Conservation (phyloP, 805 yeast genomes). For the Lipomyces sp. region DNA sequence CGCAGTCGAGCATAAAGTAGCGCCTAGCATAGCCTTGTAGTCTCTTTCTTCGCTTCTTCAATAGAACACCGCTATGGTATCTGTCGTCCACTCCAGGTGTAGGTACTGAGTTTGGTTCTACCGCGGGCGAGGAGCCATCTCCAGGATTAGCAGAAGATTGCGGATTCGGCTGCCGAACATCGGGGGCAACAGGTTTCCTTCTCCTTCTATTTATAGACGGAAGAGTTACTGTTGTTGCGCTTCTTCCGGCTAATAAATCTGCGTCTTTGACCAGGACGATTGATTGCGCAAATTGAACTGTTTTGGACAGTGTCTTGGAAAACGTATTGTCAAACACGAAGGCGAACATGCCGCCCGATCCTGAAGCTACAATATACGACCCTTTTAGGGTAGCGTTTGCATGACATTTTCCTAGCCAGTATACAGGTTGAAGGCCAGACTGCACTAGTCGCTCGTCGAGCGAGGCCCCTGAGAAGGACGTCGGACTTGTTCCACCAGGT, state of each 20-base stretch:
- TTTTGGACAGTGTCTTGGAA: slow-evolving; percentile 82
- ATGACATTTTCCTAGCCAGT: slow-evolving; percentile 60
- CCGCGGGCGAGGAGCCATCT: neutral
- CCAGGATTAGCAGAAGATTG: neutral
- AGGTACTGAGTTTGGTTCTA: neutral
- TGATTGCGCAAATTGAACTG: slow-evolving; percentile 60
- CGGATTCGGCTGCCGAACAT: slow-evolving; percentile 2
- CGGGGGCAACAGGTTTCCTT: neutral
- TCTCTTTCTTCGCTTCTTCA: slow-evolving; percentile 81
- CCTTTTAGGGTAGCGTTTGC: slow-evolving; percentile 71
- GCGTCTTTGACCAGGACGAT: slow-evolving; percentile 21
- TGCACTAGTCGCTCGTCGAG: slow-evolving; percentile 58
- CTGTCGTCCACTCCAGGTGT: slow-evolving; percentile 40
- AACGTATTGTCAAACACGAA: slow-evolving; percentile 92
- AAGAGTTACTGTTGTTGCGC: slow-evolving; percentile 9
- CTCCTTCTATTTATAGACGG: neutral
- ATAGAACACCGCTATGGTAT: slow-evolving; percentile 74
- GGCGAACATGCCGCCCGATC: slow-evolving; percentile 71
- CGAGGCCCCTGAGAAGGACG: slow-evolving; percentile 27
- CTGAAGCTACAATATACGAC: slow-evolving; percentile 55
- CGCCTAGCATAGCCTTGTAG: slow-evolving; percentile 86
- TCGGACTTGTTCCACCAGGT: slow-evolving; percentile 7
- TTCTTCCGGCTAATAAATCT: slow-evolving; percentile 17
- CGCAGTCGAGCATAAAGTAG: slow-evolving; percentile 80
- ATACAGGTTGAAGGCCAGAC: slow-evolving; percentile 57